Percentiles rank a stretch among this genome's conserved stretches.
Conservation (phyloP, 306 rosid genomes). For the Prosopis cineraria region DNA sequence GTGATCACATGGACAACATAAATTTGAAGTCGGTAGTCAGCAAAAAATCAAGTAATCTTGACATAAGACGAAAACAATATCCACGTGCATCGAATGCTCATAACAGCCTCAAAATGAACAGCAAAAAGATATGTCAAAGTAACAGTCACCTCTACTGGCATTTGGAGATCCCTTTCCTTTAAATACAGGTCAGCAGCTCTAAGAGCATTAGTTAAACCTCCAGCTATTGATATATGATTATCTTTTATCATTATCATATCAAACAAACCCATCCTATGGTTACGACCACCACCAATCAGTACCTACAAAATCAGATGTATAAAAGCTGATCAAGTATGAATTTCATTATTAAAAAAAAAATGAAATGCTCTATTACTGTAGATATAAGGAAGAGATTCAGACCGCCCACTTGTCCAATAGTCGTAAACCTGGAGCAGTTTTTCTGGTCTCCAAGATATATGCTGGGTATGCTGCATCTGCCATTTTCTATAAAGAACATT, state of each 20-base stretch:
- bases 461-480: conserved; percentile 89
- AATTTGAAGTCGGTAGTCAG: neutral
- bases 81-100: neutral
- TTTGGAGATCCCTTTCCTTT: conserved; percentile 60
- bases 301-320: conserved; percentile 48
- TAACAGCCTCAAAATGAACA: conserved; percentile 16
- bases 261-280: conserved; percentile 92
- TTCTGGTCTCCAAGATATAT: conserved; percentile 76
- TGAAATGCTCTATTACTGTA: neutral
- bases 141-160: conserved; percentile 78
- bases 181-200: conserved; percentile 80
- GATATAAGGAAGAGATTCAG: conserved; percentile 45
- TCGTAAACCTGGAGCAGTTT: conserved; percentile 94
- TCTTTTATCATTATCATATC: conserved; percentile 97
- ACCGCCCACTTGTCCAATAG: conserved; percentile 98
- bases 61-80: conserved; percentile 11
- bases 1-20: neutral
- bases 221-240: conserved; percentile 88
- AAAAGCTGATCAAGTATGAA: conserved; percentile 12
- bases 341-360: neutral
- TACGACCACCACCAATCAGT: conserved; percentile 82
- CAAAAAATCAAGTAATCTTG: conserved; percentile 4
- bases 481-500: conserved; percentile 65
- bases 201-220: conserved; percentile 70
- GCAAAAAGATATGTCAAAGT: conserved; percentile 26